Evolutionary conservation across 768 basidiomycete species (phyloP).

Genomic region (Hericium rajendrae): DNA sequence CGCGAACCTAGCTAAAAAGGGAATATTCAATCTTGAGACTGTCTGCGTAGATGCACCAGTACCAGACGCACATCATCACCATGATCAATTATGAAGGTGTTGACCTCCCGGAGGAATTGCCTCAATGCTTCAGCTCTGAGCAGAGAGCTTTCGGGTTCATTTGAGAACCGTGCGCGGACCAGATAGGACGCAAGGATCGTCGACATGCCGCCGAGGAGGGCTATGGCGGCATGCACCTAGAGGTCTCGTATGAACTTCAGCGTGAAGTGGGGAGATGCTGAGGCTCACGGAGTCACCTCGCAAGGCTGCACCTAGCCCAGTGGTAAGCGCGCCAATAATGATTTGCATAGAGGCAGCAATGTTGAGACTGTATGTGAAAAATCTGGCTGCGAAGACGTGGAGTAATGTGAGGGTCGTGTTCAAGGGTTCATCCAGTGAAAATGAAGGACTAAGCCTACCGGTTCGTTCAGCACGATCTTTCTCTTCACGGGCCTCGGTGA

Average conservation of each 20-base stretch:
- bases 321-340: conserved; percentile 20
- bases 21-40: too few relatives aligned
- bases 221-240: conserved; percentile 28
- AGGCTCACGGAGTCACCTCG: conserved; percentile 11
- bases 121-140: conserved; percentile 50
- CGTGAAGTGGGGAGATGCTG: not conserved
- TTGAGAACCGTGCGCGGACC: conserved; percentile 57
- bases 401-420: not conserved
- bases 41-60: too few relatives aligned
- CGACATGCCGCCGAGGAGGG: conserved; percentile 46
- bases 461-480: not conserved
- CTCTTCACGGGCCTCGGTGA: not conserved
- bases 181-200: conserved; percentile 66
- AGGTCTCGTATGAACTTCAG: not conserved
- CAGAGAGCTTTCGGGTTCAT: conserved; percentile 59
- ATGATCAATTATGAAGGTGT: conserved; percentile 48
- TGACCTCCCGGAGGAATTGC: conserved; percentile 53
- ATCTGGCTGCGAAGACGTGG: conserved; percentile 3
- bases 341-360: conserved; percentile 20
- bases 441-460: not conserved
- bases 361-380: conserved; percentile 13
- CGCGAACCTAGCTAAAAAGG: too few relatives aligned
- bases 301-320: conserved; percentile 17
- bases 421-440: not conserved
- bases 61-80: conserved; percentile 23